phyloP scores from a whole-genome alignment of 345 rosid species.

The Eucalyptus victrix region DNA sequence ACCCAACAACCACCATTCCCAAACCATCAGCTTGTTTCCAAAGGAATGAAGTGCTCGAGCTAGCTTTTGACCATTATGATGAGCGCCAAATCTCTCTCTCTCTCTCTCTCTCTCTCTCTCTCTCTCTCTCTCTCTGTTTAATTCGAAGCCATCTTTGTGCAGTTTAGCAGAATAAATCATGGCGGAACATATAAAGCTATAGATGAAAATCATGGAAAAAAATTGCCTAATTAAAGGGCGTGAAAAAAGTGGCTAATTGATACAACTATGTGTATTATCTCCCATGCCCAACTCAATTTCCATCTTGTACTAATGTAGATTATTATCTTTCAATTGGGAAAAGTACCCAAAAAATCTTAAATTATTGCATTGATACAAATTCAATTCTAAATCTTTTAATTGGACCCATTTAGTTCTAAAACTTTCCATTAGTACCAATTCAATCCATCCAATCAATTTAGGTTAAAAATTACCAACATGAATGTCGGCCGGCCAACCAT shows the following conservation, averaged over 20 bases:
- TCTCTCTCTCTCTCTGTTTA: neutral
- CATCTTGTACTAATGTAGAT: neutral
- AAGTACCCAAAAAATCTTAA: no score
- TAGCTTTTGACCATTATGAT: neutral
- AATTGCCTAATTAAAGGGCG: neutral
- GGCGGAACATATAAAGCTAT: neutral
- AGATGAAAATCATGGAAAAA: neutral
- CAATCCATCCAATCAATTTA: rapidly evolving
- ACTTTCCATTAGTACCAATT: no score
- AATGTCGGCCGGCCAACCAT: rapidly evolving
- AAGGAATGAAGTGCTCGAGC: neutral
- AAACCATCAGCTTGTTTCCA: neutral
- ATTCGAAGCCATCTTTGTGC: neutral
- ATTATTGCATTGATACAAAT: no score
- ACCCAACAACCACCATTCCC: neutral
- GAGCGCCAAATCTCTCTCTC: neutral
- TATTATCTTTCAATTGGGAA: neutral
- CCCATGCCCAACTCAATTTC: neutral
- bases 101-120: neutral
- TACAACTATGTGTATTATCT: neutral
- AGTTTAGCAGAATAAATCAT: neutral
- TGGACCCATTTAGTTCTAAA: rapidly evolving
- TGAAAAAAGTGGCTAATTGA: neutral
- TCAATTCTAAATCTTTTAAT: no score
- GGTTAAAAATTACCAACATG: rapidly evolving